A percentile compares a stretch with the other conserved stretches of the same genome.
Evolutionary conservation across 495 filamentous ascomycete genomes (phyloP).

Genomic region (Usnea hakonensis): DNA sequence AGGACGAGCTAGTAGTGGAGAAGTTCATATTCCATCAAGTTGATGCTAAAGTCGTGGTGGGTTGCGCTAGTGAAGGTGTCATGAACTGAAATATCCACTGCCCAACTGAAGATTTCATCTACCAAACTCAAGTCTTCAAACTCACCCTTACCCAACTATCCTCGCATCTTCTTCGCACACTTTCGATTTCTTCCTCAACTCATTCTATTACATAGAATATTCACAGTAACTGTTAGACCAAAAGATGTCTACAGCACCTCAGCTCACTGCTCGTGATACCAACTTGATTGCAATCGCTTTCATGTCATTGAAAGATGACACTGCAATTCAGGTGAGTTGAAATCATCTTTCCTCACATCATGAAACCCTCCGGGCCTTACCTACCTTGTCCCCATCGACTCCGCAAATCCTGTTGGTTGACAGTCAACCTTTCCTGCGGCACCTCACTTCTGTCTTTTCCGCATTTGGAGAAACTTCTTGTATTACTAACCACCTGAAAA

Average conservation of each 20-base stretch:
- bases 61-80: too few species aligned
- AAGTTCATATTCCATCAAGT: neutral
- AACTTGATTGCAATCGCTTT: neutral
- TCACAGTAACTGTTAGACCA: too few species aligned
- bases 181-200: too few species aligned
- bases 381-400: neutral
- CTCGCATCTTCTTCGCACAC: neutral
- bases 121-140: neutral
- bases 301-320: neutral
- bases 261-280: neutral
- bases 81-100: too few species aligned
- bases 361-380: neutral
- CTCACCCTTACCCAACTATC: neutral
- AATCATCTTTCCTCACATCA: neutral
- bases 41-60: neutral
- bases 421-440: neutral
- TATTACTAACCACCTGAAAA: constrained; percentile 19
- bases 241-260: neutral
- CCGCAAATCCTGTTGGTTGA: neutral
- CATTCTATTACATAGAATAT: too few species aligned
- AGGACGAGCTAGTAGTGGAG: too few species aligned
- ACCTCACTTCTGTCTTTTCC: neutral
- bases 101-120: neutral
- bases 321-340: neutral
- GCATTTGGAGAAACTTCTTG: neutral